A percentile compares a stretch with the other conserved stretches of the same genome.
Evolutionary conservation across 805 yeast species (phyloP).

Genomic region (Suhomyces sp.): DNA sequence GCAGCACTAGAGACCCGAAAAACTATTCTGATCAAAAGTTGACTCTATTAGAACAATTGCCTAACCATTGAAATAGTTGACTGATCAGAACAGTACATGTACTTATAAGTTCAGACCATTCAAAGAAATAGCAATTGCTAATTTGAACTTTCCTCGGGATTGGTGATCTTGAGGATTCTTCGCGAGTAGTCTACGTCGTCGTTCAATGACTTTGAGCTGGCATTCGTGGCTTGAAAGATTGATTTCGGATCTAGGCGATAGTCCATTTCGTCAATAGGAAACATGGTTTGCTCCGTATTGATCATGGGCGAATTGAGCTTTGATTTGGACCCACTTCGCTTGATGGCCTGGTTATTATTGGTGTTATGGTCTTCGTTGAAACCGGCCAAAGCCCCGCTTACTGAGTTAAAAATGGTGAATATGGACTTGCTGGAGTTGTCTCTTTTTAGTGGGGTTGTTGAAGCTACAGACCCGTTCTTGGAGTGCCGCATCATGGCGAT

Average conservation of each 20-base stretch:
- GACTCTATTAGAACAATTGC: too few relatives aligned
- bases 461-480: slow-evolving; percentile 6
- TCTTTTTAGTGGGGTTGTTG: slow-evolving; percentile 22
- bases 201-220: slow-evolving; percentile 42
- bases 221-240: slow-evolving; percentile 45
- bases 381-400: neutral
- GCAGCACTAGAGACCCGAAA: neutral
- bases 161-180: slow-evolving; percentile 54
- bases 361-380: slow-evolving; percentile 8
- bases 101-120: neutral
- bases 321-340: slow-evolving; percentile 9
- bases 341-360: slow-evolving; percentile 7
- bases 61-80: neutral
- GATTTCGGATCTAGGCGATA: slow-evolving; percentile 59
- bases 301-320: slow-evolving; percentile 6
- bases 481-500: slow-evolving; percentile 5
- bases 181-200: slow-evolving; percentile 60
- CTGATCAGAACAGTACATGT: neutral
- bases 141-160: slow-evolving; percentile 20
- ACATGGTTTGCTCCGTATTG: slow-evolving; percentile 9
- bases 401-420: slow-evolving; percentile 20
- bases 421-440: slow-evolving; percentile 36
- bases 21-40: too few relatives aligned
- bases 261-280: slow-evolving; percentile 34
- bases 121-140: too few relatives aligned